Percentiles rank a stretch among this genome's conserved stretches.
Conservation (phyloP, 2,329 filamentous ascomycete species). For the Periconia digitata region DNA sequence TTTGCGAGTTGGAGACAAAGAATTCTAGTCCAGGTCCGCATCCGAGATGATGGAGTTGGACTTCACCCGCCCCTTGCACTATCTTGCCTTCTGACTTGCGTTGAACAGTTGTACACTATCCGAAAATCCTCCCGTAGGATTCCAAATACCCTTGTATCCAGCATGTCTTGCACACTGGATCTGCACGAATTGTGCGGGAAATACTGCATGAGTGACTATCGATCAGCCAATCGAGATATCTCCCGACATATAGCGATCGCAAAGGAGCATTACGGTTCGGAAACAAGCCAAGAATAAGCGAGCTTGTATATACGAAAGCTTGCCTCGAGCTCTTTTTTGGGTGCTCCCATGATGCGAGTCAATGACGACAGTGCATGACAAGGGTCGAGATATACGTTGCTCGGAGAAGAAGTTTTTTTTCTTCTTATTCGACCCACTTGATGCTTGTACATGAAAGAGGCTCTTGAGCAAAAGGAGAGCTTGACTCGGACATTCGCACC, state of each 20-base stretch:
- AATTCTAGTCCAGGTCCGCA: background rate
- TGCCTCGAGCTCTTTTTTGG: background rate
- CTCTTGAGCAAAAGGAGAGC: background rate
- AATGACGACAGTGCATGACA: background rate
- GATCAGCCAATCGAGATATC: background rate
- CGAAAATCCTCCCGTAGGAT: no score
- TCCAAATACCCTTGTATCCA: no score
- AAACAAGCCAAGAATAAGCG: conserved; percentile 1
- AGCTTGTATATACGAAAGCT: conserved; percentile 1
- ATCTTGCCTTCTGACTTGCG: no score
- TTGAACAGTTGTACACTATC: no score
- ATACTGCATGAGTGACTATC: background rate
- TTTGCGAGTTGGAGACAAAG: background rate
- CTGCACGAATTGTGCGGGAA: background rate
- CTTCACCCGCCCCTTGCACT: background rate
- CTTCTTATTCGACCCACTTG: background rate
- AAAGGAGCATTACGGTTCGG: background rate
- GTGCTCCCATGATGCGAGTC: background rate
- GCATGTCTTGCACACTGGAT: no score
- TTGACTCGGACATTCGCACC: background rate
- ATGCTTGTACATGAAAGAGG: no score
- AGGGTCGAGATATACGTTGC: background rate
- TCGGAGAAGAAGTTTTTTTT: background rate
- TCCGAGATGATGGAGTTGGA: background rate
- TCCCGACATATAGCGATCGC: background rate